Evolutionary conservation across 352 stramenopile genomes (phyloP).

Genomic region (Phytophthora sansomeana): DNA sequence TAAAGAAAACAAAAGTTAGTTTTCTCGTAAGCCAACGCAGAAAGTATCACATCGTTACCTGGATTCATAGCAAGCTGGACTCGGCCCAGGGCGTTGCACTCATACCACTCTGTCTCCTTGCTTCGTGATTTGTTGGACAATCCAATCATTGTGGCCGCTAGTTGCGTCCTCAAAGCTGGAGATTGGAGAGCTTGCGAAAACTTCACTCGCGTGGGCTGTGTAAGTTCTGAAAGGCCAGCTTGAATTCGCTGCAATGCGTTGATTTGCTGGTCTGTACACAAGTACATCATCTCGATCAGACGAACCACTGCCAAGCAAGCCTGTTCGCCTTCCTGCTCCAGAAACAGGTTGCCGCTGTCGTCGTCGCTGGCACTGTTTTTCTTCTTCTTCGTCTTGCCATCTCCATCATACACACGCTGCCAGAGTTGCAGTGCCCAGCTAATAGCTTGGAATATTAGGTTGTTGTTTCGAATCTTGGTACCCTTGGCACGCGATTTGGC

Average conservation of each 20-base stretch:
- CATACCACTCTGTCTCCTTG: slow-evolving; percentile 85
- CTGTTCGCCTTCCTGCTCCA: slow-evolving; percentile 66
- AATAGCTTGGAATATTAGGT: slow-evolving; percentile 70
- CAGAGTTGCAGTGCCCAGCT: slow-evolving; percentile 62
- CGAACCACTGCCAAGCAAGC: slow-evolving; percentile 69
- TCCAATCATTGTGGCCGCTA: slow-evolving; percentile 75
- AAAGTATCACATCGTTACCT: slow-evolving; percentile 34
- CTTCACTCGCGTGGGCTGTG: slow-evolving; percentile 56
- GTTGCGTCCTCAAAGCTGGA: slow-evolving; percentile 59
- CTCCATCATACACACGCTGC: slow-evolving; percentile 68
- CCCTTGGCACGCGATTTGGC: slow-evolving; percentile 44
- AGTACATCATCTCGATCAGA: slow-evolving; percentile 83
- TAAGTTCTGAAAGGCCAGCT: slow-evolving; percentile 60
- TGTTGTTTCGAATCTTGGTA: slow-evolving; percentile 73
- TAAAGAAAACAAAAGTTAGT: slow-evolving; percentile 16
- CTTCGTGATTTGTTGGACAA: slow-evolving; percentile 78
- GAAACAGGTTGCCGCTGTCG: slow-evolving; percentile 18
- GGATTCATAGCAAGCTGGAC: slow-evolving; percentile 62
- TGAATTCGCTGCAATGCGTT: slow-evolving; percentile 81
- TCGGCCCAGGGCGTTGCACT: slow-evolving; percentile 75
- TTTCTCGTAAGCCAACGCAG: not conserved
- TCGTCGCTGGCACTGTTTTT: slow-evolving; percentile 15
- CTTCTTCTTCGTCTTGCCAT: slow-evolving; percentile 42
- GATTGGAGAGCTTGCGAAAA: slow-evolving; percentile 74
- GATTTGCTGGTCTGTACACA: slow-evolving; percentile 76